These are phyloP conservation scores for Geotrichum restrictum DNA, from an alignment of 1,139 yeast species.

Conservation along the genomic window DNA sequence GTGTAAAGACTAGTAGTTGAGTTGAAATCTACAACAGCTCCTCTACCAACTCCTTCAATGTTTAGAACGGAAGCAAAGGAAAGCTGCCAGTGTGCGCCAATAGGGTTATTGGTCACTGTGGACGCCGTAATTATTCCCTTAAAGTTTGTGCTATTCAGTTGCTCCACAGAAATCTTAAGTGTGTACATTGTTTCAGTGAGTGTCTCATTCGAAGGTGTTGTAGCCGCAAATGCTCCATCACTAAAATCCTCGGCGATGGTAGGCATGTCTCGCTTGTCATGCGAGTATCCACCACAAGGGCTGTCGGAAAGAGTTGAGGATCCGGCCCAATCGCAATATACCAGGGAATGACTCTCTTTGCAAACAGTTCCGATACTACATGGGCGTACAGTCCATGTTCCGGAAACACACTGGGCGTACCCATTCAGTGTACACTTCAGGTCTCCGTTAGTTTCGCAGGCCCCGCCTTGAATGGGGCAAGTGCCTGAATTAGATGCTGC, in stretches of 20 bases:
- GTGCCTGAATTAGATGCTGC: not conserved
- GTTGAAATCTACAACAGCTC: slow-evolving; percentile 5
- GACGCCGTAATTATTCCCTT: slow-evolving; percentile 15
- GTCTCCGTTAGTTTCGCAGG: slow-evolving; percentile 45
- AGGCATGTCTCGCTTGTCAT: not conserved
- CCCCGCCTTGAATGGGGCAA: slow-evolving; percentile 21
- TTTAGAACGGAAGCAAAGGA: slow-evolving; percentile 14
- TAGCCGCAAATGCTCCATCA: slow-evolving; percentile 8
- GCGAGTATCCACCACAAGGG: slow-evolving; percentile 11
- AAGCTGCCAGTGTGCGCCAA: slow-evolving; percentile 16
- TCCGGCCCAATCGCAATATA: slow-evolving; percentile 23
- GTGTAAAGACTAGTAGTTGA: not conserved
- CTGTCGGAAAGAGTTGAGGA: slow-evolving; percentile 2
- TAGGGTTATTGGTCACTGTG: slow-evolving; percentile 17
- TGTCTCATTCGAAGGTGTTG: slow-evolving; percentile 11
- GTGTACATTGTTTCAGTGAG: slow-evolving; percentile 13
- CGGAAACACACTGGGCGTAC: slow-evolving; percentile 49
- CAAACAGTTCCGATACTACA: slow-evolving; percentile 57
- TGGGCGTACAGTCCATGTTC: slow-evolving; percentile 47
- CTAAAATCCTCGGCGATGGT: not conserved
- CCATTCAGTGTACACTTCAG: slow-evolving; percentile 48
- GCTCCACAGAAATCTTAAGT: slow-evolving; percentile 16
- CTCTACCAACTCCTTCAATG: slow-evolving; percentile 15
- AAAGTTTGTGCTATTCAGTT: slow-evolving; percentile 17
- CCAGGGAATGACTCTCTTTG: slow-evolving; percentile 26